These are phyloP conservation scores for Heimioporus sp. DNA, from an alignment of 768 basidiomycete genomes.

Conservation along the genomic window DNA sequence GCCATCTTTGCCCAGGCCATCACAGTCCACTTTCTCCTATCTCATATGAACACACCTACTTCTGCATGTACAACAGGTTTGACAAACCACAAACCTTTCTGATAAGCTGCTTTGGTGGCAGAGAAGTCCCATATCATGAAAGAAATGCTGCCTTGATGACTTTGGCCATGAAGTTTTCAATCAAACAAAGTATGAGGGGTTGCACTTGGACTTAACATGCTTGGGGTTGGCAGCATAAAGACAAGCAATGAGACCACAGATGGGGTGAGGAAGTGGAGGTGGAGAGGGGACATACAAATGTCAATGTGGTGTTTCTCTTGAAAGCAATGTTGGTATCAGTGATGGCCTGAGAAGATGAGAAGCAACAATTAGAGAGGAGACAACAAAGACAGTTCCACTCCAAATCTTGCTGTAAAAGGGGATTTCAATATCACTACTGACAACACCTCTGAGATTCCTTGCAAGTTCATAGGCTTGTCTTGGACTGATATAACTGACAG, in stretches of 20 bases:
- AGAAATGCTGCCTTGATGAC: slow-evolving; percentile 95
- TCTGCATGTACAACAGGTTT: too few relatives aligned
- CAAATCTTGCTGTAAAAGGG: slow-evolving; percentile 98
- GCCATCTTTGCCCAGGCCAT: too few relatives aligned
- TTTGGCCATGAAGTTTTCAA: slow-evolving; percentile 98
- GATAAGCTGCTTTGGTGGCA: too few relatives aligned
- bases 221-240: slow-evolving; percentile 97
- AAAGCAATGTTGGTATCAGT: slow-evolving; percentile 98
- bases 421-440: slow-evolving; percentile 95
- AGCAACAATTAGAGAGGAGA: not conserved
- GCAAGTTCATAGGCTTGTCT: slow-evolving; percentile 98
- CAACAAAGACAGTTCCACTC: slow-evolving; percentile 63
- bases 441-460: slow-evolving; percentile 92
- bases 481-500: slow-evolving; percentile 98
- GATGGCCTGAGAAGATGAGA: slow-evolving; percentile 57
- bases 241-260: slow-evolving; percentile 88
- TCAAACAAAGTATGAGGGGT: slow-evolving; percentile 95
- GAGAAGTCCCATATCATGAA: too few relatives aligned
- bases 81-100: too few relatives aligned
- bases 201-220: slow-evolving; percentile 99
- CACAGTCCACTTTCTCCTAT: too few relatives aligned
- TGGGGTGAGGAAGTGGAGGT: not conserved
- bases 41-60: too few relatives aligned
- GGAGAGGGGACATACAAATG: slow-evolving; percentile 62
- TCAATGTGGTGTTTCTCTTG: slow-evolving; percentile 99